These are phyloP conservation scores for Chimonanthus salicifolius DNA, from an alignment of 164 flowering plant genomes.

Conservation along the genomic window DNA sequence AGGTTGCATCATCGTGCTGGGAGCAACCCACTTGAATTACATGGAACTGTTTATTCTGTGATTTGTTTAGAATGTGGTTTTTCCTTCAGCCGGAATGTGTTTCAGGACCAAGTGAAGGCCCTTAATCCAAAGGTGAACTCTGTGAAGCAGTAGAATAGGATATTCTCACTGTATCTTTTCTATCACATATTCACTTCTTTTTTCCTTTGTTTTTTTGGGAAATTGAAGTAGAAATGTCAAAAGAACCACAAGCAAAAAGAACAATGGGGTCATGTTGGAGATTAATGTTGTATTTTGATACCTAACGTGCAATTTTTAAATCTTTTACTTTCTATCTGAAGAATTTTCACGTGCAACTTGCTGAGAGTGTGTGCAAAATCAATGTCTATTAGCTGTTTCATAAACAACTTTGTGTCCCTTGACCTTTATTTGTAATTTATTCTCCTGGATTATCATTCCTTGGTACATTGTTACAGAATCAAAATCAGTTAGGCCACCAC, in stretches of 20 bases:
- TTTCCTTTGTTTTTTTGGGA: no score
- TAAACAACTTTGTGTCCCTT: not conserved
- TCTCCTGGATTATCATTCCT: not conserved
- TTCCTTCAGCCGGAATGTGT: slow-evolving; percentile 52
- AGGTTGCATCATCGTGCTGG: slow-evolving; percentile 99
- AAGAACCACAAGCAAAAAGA: not conserved
- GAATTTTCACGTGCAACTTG: not conserved
- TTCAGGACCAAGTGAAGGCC: slow-evolving; percentile 79
- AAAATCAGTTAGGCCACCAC: not conserved
- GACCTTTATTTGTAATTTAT: not conserved
- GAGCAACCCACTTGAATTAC: slow-evolving; percentile 85
- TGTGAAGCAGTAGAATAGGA: not conserved
- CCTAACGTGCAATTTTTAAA: no score
- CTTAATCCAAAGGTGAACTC: slow-evolving; percentile 81
- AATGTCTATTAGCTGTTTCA: not conserved
- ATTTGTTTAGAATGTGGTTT: slow-evolving; percentile 72
- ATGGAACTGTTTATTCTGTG: slow-evolving; percentile 90
- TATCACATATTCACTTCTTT: no score
- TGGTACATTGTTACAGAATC: not conserved
- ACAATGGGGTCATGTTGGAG: not conserved
- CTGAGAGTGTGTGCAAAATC: not conserved
- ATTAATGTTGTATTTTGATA: no score
- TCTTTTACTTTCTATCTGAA: not conserved
- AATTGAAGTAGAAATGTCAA: not conserved
- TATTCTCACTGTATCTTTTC: no score